Conservation (phyloP, 305 asterid species). For the Rubia peregrina region DNA sequence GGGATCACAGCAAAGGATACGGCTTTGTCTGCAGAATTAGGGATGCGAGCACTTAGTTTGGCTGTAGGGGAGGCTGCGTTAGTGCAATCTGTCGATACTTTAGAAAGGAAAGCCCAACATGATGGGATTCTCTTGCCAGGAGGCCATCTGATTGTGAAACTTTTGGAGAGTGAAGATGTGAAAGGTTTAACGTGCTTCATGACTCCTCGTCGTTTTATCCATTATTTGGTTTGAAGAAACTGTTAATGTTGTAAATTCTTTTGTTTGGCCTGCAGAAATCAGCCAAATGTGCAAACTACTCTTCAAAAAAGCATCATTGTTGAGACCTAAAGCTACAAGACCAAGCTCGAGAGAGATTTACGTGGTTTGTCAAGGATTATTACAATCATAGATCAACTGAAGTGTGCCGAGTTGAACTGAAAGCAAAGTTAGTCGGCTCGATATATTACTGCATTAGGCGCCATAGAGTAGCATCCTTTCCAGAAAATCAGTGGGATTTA, state of each 20-base stretch:
- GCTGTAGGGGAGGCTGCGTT: slow-evolving; percentile 53
- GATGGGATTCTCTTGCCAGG: slow-evolving; percentile 48
- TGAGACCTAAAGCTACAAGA: slow-evolving; percentile 91
- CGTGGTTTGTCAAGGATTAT: slow-evolving; percentile 63
- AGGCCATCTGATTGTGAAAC: slow-evolving; percentile 74
- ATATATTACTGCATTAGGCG: not conserved
- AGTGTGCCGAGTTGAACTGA: not conserved
- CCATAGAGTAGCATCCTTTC: too few relatives aligned
- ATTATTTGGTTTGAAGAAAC: not conserved
- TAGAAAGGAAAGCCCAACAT: slow-evolving; percentile 17
- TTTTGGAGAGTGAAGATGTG: slow-evolving; percentile 80
- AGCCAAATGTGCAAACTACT: slow-evolving; percentile 60
- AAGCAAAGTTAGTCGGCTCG: not conserved
- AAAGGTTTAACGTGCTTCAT: slow-evolving; percentile 37
- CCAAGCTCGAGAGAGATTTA: slow-evolving; percentile 76
- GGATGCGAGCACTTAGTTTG: slow-evolving; percentile 68
- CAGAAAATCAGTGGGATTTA: not conserved
- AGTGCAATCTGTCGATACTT: slow-evolving; percentile 19
- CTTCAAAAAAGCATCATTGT: slow-evolving; percentile 65
- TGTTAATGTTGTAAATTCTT: not conserved
- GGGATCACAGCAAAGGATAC: slow-evolving; percentile 79
- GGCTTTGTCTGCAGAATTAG: slow-evolving; percentile 72
- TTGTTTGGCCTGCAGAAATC: slow-evolving; percentile 37
- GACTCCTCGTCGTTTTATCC: not conserved
- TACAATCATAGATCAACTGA: slow-evolving; percentile 9